These are phyloP conservation scores for Echeveria elegans DNA, from an alignment of 164 flowering plant species.

Conservation along the genomic window DNA sequence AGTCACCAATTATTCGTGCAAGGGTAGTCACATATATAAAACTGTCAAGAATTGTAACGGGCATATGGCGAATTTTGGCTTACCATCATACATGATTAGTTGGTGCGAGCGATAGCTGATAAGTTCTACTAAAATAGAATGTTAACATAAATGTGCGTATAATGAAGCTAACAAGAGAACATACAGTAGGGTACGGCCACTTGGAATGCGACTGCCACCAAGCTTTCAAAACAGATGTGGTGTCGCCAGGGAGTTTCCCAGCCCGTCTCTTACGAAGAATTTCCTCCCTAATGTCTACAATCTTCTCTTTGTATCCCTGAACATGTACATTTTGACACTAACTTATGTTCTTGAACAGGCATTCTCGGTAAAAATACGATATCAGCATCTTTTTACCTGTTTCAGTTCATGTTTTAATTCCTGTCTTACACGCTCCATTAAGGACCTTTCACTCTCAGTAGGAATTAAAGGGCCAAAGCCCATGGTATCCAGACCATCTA, in stretches of 20 bases:
- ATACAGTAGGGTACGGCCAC: constrained; percentile 62
- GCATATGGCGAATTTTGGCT: too few relatives aligned
- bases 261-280: constrained; percentile 55
- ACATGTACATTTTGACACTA: background rate
- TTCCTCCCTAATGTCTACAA: constrained; percentile 52
- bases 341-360: background rate
- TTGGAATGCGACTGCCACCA: constrained; percentile 64
- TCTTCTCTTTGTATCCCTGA: constrained; percentile 56
- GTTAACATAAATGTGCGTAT: too few relatives aligned
- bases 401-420: constrained; percentile 53
- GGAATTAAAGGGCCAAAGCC: constrained; percentile 52
- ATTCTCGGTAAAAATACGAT: background rate
- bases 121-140: too few relatives aligned
- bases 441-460: constrained; percentile 51
- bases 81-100: too few relatives aligned
- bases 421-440: constrained; percentile 60
- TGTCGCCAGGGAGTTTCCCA: constrained; percentile 59
- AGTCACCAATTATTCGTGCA: background rate
- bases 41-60: background rate
- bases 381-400: constrained; percentile 26
- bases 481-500: constrained; percentile 36
- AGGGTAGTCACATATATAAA: background rate
- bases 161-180: constrained; percentile 10
- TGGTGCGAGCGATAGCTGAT: too few relatives aligned
- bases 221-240: constrained; percentile 48